A percentile compares a stretch with the other conserved stretches of the same genome.
Conservation (phyloP, 768 basidiomycete species). For the Nidularia pulvinata region DNA sequence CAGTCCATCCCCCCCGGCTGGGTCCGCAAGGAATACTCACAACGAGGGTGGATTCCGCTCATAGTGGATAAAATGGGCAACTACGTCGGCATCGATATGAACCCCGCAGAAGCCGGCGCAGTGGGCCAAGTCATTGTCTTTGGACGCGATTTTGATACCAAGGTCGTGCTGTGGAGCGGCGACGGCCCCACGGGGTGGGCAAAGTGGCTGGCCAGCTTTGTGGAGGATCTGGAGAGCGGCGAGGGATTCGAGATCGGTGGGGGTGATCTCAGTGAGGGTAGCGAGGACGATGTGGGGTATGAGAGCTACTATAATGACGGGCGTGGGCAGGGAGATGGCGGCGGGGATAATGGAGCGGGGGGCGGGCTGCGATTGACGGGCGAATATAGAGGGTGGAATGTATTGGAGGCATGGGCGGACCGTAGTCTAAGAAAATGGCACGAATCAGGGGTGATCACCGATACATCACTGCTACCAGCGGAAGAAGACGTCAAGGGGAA, state of each 20-base stretch:
- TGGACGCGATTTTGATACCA: slow-evolving; percentile 98
- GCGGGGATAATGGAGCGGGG: slow-evolving; percentile 69
- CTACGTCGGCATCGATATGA: slow-evolving; percentile 95
- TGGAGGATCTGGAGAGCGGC: slow-evolving; percentile 89
- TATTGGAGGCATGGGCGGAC: slow-evolving; percentile 94
- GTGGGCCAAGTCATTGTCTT: slow-evolving; percentile 97
- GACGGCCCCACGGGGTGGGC: slow-evolving; percentile 95
- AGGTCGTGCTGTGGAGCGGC: slow-evolving; percentile 92
- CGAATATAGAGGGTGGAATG: slow-evolving; percentile 91
- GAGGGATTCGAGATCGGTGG: slow-evolving; percentile 84
- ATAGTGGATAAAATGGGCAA: slow-evolving; percentile 94
- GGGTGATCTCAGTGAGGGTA: slow-evolving; percentile 62
- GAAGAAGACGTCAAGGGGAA: slow-evolving; percentile 52
- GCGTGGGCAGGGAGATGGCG: slow-evolving; percentile 76
- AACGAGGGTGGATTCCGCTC: slow-evolving; percentile 96
- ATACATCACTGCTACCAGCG: slow-evolving; percentile 33
- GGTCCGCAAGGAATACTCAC: slow-evolving; percentile 89
- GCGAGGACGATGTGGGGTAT: slow-evolving; percentile 86
- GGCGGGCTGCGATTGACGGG: slow-evolving; percentile 77
- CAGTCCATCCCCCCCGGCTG: slow-evolving; percentile 87
- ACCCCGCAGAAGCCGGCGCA: slow-evolving; percentile 74
- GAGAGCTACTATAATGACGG: slow-evolving; percentile 88
- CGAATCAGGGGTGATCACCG: slow-evolving; percentile 70
- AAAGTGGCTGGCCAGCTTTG: slow-evolving; percentile 88
- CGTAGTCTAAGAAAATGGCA: slow-evolving; percentile 86